Conservation (phyloP, 306 rosid species). For the Senna siamea region DNA sequence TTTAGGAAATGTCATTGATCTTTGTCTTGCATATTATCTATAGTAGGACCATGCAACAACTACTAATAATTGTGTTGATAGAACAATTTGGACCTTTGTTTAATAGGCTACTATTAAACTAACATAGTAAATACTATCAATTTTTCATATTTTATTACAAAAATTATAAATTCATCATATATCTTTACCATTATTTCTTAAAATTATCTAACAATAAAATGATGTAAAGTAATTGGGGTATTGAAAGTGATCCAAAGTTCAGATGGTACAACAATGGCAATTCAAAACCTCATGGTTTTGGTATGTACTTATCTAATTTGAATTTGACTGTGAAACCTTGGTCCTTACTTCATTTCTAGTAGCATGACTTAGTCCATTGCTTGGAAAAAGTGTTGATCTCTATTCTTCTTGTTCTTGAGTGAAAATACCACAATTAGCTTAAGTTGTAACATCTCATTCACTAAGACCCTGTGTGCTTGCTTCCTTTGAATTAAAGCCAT, state of each 20-base stretch:
- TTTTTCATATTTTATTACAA: not conserved
- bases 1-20: conserved; percentile 30
- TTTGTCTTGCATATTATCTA: conserved; percentile 24
- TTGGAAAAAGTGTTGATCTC: not conserved
- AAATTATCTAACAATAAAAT: conserved; percentile 37
- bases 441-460: not conserved
- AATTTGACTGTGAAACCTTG: conserved; percentile 5
- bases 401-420: conserved; percentile 11
- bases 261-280: conserved; percentile 97
- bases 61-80: conserved; percentile 62
- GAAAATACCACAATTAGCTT: not conserved
- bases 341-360: conserved; percentile 16
- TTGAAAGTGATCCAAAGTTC: conserved; percentile 91
- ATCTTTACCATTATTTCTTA: not conserved
- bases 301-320: conserved; percentile 44
- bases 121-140: conserved; percentile 67
- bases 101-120: conserved; percentile 83
- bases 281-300: conserved; percentile 95
- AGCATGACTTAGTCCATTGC: conserved; percentile 8
- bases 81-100: conserved; percentile 86
- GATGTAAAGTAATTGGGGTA: conserved; percentile 84
- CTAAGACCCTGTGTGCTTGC: not conserved
- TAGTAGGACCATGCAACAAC: conserved; percentile 62
- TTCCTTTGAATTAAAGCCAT: conserved; percentile 8
- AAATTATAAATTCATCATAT: not conserved